Percentiles rank a stretch among this genome's conserved stretches.
Conservation (phyloP, 1,284 basidiomycete species). For the Ceratobasidium sp. region DNA sequence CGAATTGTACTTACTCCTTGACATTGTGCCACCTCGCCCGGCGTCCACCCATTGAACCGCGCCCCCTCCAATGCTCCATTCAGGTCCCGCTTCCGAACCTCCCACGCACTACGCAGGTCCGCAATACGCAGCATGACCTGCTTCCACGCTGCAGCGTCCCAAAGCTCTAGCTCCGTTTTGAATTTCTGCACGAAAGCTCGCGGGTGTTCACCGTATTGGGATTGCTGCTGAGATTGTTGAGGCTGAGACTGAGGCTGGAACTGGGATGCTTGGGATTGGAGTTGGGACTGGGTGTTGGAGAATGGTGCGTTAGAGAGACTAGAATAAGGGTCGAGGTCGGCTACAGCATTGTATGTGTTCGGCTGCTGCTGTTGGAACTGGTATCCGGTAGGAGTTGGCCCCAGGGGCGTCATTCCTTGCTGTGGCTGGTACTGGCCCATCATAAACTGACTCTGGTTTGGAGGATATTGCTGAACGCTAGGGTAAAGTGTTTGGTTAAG, state of each 20-base stretch:
- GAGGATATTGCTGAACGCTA: constrained; percentile 33
- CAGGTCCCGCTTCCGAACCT: constrained; percentile 25
- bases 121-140: constrained; percentile 35
- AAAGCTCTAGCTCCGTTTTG: constrained; percentile 29
- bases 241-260: constrained; percentile 19
- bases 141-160: constrained; percentile 35
- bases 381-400: constrained; percentile 25
- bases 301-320: constrained; percentile 23
- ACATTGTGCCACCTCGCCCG: constrained; percentile 31
- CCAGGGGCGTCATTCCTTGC: constrained; percentile 22
- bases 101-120: constrained; percentile 28
- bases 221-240: constrained; percentile 11
- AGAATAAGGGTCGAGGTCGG: constrained; percentile 38
- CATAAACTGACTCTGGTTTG: constrained; percentile 31
- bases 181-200: constrained; percentile 28
- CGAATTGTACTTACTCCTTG: constrained; percentile 17
- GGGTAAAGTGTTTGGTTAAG: neutral
- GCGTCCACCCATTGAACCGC: constrained; percentile 36
- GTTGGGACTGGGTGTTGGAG: constrained; percentile 17
- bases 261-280: neutral
- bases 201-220: constrained; percentile 37
- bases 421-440: constrained; percentile 35
- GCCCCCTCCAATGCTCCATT: constrained; percentile 36
- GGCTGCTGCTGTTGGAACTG: constrained; percentile 31
- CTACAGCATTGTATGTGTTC: constrained; percentile 28